Percentiles rank a stretch among this genome's conserved stretches.
Evolutionary conservation across 1,139 yeast genomes (phyloP).

Genomic region (Debaryomyces sp.): DNA sequence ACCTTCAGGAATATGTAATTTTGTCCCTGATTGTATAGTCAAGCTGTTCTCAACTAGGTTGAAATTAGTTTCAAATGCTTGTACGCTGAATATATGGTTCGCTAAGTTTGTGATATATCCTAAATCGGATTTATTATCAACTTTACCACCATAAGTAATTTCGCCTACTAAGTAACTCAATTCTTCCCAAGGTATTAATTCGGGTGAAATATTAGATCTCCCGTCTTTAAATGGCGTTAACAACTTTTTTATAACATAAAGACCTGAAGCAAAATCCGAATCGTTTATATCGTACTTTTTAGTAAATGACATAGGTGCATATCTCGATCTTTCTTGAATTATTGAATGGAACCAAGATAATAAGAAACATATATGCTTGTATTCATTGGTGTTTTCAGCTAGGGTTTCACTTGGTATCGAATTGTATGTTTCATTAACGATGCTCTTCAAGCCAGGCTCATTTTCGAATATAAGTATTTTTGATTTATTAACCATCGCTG

Average conservation of each 20-base stretch:
- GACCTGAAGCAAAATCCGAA: conserved; percentile 64
- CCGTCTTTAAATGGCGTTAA: conserved; percentile 27
- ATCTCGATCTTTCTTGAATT: conserved; percentile 59
- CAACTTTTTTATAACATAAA: conserved; percentile 45
- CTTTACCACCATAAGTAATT: conserved; percentile 75
- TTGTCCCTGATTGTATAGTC: conserved; percentile 16
- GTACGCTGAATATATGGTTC: conserved; percentile 24
- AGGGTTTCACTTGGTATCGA: conserved; percentile 24
- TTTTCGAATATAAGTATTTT: conserved; percentile 61
- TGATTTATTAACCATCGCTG: conserved; percentile 50
- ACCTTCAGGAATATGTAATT: conserved; percentile 52
- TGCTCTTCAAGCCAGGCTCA: conserved; percentile 59
- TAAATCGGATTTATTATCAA: conserved; percentile 52
- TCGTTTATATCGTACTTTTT: conserved; percentile 71
- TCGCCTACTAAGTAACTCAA: conserved; percentile 53
- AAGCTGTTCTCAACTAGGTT: conserved; percentile 34
- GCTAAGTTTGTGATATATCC: conserved; percentile 29
- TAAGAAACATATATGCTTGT: conserved; percentile 52
- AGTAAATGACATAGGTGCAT: conserved; percentile 64
- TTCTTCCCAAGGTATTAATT: conserved; percentile 59
- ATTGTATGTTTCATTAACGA: conserved; percentile 46
- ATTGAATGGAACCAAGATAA: conserved; percentile 73
- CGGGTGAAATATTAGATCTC: conserved; percentile 48
- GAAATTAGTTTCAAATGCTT: conserved; percentile 31
- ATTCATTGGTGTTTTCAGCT: conserved; percentile 41